A percentile compares a stretch with the other conserved stretches of the same genome.
phyloP scores from a whole-genome alignment of 768 basidiomycete genomes.

The Cystofilobasidium bisporidii region DNA sequence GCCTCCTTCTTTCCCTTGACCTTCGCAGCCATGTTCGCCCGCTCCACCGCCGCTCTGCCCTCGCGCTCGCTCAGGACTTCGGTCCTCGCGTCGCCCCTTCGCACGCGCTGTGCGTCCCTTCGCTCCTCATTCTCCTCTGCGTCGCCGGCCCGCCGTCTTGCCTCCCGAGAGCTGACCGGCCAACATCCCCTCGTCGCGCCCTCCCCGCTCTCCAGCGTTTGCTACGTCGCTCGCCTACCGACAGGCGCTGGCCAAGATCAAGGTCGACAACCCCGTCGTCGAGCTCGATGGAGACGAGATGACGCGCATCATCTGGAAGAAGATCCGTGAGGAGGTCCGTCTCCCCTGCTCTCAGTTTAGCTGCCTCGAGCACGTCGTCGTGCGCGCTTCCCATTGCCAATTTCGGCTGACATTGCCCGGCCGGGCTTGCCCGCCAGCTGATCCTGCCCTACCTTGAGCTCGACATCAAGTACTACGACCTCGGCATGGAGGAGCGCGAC shows the following conservation, averaged over 20 bases:
- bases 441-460: constrained; percentile 90
- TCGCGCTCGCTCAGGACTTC: background rate
- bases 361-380: too few relatives aligned
- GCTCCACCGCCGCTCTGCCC: background rate
- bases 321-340: constrained; percentile 83
- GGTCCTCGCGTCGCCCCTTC: background rate
- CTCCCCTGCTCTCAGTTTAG: background rate
- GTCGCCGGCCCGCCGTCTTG: too few relatives aligned
- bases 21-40: background rate
- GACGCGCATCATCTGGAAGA: constrained; percentile 99
- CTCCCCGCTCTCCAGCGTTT: background rate
- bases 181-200: background rate
- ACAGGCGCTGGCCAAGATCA: constrained; percentile 9
- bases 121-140: background rate
- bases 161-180: too few relatives aligned
- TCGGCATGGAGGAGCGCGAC: constrained; percentile 90
- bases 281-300: constrained; percentile 95
- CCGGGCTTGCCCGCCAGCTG: constrained; percentile 51
- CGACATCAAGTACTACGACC: constrained; percentile 96
- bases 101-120: background rate
- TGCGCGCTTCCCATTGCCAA: background rate
- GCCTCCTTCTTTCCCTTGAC: background rate
- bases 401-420: background rate
- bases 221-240: background rate
- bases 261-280: constrained; percentile 20